These are phyloP conservation scores for Cladosporium sp. DNA, from an alignment of 2,329 filamentous ascomycete genomes.

Conservation along the genomic window DNA sequence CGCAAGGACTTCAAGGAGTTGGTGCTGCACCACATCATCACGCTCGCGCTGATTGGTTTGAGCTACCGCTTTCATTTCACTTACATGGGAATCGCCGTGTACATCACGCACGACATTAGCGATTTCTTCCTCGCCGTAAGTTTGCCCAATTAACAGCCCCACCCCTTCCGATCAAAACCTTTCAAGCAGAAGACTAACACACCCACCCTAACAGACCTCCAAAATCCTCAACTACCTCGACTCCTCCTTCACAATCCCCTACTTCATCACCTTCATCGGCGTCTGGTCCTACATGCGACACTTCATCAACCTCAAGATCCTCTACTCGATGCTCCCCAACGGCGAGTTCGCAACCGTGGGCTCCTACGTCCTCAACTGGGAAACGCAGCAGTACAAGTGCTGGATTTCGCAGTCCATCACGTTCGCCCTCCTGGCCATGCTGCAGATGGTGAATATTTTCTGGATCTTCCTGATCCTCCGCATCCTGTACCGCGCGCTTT, in stretches of 20 bases:
- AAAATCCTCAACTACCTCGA: constrained; percentile 91
- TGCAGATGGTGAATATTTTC: constrained; percentile 74
- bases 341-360: constrained; percentile 66
- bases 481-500: constrained; percentile 67
- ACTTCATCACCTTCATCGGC: constrained; percentile 76
- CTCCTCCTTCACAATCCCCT: constrained; percentile 69
- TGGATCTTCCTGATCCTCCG: constrained; percentile 75
- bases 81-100: constrained; percentile 88
- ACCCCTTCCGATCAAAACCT: too few relatives aligned
- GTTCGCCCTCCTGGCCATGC: constrained; percentile 55
- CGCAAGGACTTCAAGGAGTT: constrained; percentile 94
- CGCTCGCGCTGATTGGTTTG: constrained; percentile 72
- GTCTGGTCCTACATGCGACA: constrained; percentile 90
- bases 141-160: too few relatives aligned
- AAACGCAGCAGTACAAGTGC: constrained; percentile 72
- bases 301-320: constrained; percentile 72
- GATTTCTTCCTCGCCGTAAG: constrained; percentile 92
- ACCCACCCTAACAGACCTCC: constrained; percentile 58
- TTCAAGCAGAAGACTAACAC: background rate
- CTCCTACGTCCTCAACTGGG: constrained; percentile 73
- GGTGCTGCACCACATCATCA: constrained; percentile 86
- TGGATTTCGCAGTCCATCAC: constrained; percentile 64
- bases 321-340: constrained; percentile 65
- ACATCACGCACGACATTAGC: constrained; percentile 89
- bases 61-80: constrained; percentile 97